Percentiles rank a stretch among this genome's conserved stretches.
These are phyloP conservation scores for Tremellales sp. DNA, from an alignment of 1,284 basidiomycete species.

Conservation along the genomic window DNA sequence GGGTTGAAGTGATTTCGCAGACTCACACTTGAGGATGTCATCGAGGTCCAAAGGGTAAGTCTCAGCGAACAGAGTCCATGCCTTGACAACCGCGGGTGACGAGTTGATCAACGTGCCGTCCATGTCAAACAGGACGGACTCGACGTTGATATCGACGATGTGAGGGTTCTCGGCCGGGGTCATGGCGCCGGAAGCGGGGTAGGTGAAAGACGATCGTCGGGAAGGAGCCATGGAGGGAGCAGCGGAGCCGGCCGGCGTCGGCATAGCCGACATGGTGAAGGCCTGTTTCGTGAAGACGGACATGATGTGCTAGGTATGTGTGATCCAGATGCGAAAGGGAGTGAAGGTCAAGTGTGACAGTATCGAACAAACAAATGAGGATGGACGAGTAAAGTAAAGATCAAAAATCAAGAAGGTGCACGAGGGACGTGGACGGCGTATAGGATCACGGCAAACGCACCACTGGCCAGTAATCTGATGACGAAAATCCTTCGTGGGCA, in stretches of 20 bases:
- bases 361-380: neutral
- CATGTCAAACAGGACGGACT: conserved; percentile 48
- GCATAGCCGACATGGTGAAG: conserved; percentile 48
- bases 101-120: conserved; percentile 48
- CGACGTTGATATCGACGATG: conserved; percentile 48
- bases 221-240: conserved; percentile 31
- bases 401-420: neutral
- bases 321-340: neutral
- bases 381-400: neutral
- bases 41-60: conserved; percentile 46
- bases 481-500: too few relatives aligned
- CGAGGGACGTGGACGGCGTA: neutral
- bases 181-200: conserved; percentile 55
- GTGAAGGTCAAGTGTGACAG: neutral
- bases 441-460: too few relatives aligned
- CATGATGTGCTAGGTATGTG: conserved; percentile 29
- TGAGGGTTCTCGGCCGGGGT: conserved; percentile 67
- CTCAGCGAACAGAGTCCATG: conserved; percentile 45
- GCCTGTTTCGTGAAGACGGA: conserved; percentile 49
- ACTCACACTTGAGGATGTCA: conserved; percentile 40
- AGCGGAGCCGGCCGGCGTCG: conserved; percentile 29
- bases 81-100: conserved; percentile 45
- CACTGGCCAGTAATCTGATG: too few relatives aligned
- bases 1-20: neutral
- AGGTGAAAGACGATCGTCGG: conserved; percentile 35